Evolutionary conservation across 116 monocot species (phyloP).

Genomic region (Phalaenopsis hybrid): DNA sequence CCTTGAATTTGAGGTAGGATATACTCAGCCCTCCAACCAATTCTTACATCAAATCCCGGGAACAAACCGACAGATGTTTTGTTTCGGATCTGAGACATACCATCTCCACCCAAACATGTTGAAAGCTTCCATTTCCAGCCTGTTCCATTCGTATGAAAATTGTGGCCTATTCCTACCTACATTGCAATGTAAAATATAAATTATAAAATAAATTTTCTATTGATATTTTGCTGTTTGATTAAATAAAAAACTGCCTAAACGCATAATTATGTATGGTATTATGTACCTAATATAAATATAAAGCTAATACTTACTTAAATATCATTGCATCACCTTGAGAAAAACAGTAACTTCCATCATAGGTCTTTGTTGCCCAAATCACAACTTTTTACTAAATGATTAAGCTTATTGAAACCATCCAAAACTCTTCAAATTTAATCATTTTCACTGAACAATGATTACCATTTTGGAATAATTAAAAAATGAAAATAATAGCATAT

Average conservation of each 20-base stretch:
- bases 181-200: neutral
- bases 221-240: neutral
- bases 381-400: neutral
- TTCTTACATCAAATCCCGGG: slow-evolving; percentile 82
- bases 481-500: neutral
- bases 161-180: slow-evolving; percentile 93
- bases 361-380: neutral
- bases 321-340: neutral
- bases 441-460: neutral
- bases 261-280: neutral
- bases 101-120: slow-evolving; percentile 87
- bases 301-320: neutral
- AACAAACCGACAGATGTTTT: slow-evolving; percentile 66
- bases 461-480: neutral
- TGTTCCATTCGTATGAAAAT: slow-evolving; percentile 59
- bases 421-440: neutral
- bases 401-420: neutral
- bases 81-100: slow-evolving; percentile 88
- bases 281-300: neutral
- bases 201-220: neutral
- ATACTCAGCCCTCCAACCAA: slow-evolving; percentile 93
- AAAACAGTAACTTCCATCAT: neutral
- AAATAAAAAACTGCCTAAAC: neutral
- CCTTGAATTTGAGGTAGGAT: slow-evolving; percentile 90
- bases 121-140: slow-evolving; percentile 99